Evolutionary conservation across 2,329 filamentous ascomycete species (phyloP), one percentile per base, ranked within the genome.

Genomic region (Colletotrichum viniferum): DNA sequence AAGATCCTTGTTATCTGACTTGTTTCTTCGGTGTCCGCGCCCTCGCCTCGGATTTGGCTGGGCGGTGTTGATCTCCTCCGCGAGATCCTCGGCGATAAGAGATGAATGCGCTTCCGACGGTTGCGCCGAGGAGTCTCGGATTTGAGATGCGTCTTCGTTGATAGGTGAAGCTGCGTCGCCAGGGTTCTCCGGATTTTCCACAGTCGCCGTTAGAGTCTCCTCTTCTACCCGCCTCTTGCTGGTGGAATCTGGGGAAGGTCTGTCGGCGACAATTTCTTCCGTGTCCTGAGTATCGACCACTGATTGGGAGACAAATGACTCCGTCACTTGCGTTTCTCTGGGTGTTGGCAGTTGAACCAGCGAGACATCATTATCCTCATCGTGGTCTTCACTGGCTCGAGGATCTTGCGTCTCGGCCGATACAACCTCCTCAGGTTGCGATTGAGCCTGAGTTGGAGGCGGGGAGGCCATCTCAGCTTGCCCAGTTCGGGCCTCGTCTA

Each of bases 81-180:
- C 56, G 48, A 38, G 30, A 26, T 76, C 71, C 64, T 76, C 74
- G 71, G 71, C 64, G 71, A 76, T 76, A 74, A 76, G 71, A 74
- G 74, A 65, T 12, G 71, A 74, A 7, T 61, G 74, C 71, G 60
- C 71, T 26, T 76, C 74, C 24, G 74, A 76, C 36, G 74, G 74
- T 56, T 74, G 70, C 48, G 74, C 70, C 74, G 74, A 76, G 58
- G 52, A 60, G 34, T 65, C 74, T 73, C 73, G 69, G 73, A 68
- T 68, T 68, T 73, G 73, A 63, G 73, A 75, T 73, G 58, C 43
- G 30, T 73, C 73, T 10, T 73, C 63, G 56, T 68, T 68, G 43
- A 62, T 73, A 58, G 69, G 63, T 48, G 73, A 73, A 73, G 43
- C 18, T 32, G 63, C 30, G 21, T 73, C 43, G 24, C 18, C 62